Evolutionary conservation across 176 grass and related monocot genomes (phyloP).

Genomic region (maize (Zea mays)): Zm-B73-REFERENCE-NAM-5.0 NC_050100.1:222932001-222932500

Average conservation of each 20-base stretch:
- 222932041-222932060: neutral
- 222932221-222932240: too few relatives aligned
- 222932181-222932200: conserved; percentile 5
- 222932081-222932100: neutral
- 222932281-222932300: conserved; percentile 59
- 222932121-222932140: neutral
- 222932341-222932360: conserved; percentile 70
- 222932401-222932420: too few relatives aligned
- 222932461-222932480: too few relatives aligned
- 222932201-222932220: neutral
- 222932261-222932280: neutral
- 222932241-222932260: too few relatives aligned
- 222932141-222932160: neutral
- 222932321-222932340: conserved; percentile 74
- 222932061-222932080: conserved; percentile 28
- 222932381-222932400: too few relatives aligned
- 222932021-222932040: neutral
- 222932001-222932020: neutral
- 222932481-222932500: too few relatives aligned
- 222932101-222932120: neutral
- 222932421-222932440: too few relatives aligned
- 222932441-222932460: too few relatives aligned
- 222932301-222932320: conserved; percentile 78
- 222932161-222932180: conserved; percentile 31
- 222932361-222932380: conserved; percentile 28